These are phyloP conservation scores for Gracilaria domingensis DNA, from an alignment of 23 red algal genomes.

Conservation along the genomic window DNA sequence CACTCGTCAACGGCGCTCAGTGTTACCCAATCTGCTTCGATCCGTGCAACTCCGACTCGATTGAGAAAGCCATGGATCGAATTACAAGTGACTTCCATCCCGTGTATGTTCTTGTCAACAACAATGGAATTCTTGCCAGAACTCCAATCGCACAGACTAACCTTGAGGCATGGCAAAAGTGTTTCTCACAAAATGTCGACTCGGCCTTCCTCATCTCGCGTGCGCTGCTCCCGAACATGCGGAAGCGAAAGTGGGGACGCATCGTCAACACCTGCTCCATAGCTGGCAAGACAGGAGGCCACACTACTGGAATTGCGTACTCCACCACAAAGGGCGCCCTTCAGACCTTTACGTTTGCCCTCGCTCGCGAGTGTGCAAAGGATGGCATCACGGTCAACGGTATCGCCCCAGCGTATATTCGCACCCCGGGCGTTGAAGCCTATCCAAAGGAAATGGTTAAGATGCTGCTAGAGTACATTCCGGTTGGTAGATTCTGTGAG, in stretches of 20 bases:
- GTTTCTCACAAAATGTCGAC: slow-evolving; percentile 97
- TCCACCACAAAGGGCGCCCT: slow-evolving; percentile 96
- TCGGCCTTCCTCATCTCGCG: slow-evolving; percentile 87
- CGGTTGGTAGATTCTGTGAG: slow-evolving; percentile 96
- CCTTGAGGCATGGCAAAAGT: slow-evolving; percentile 86
- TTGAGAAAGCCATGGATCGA: slow-evolving; percentile 79
- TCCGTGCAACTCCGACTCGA: slow-evolving; percentile 78
- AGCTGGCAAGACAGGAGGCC: slow-evolving; percentile 97
- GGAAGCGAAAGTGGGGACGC: slow-evolving; percentile 85
- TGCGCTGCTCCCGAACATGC: slow-evolving; percentile 91
- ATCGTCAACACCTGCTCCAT: slow-evolving; percentile 99
- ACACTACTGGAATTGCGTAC: slow-evolving; percentile 93
- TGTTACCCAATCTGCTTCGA: slow-evolving; percentile 99
- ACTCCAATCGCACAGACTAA: slow-evolving; percentile 75
- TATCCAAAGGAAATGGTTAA: slow-evolving; percentile 96
- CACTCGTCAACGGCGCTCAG: slow-evolving; percentile 67
- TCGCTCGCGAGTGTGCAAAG: slow-evolving; percentile 92
- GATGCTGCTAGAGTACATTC: slow-evolving; percentile 93
- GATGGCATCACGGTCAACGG: slow-evolving; percentile 97
- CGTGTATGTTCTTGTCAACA: slow-evolving; percentile 96
- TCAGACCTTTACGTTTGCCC: slow-evolving; percentile 94
- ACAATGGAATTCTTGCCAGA: slow-evolving; percentile 84
- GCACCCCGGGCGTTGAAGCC: slow-evolving; percentile 87
- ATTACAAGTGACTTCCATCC: slow-evolving; percentile 87
- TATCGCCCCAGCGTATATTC: slow-evolving; percentile 93